phyloP scores from a whole-genome alignment of 2,329 filamentous ascomycete genomes.

The Botrytis cinerea region DNA sequence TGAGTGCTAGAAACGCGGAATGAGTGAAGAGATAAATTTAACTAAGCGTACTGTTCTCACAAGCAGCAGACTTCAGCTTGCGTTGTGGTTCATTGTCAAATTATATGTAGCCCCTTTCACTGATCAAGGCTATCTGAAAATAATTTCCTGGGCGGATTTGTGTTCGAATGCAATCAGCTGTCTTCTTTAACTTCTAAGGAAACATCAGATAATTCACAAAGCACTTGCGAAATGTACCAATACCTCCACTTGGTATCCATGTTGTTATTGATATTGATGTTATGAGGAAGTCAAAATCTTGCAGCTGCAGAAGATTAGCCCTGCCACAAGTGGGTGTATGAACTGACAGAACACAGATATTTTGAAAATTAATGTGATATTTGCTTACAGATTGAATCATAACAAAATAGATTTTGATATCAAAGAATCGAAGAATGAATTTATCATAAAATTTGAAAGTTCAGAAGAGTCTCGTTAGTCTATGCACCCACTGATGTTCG shows the following conservation, averaged over 20 bases:
- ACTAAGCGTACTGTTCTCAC: accelerated
- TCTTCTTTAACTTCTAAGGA: accelerated
- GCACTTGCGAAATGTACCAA: background rate
- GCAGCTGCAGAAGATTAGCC: background rate
- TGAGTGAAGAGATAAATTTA: background rate
- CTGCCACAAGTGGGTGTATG: background rate
- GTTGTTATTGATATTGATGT: background rate
- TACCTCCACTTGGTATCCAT: background rate
- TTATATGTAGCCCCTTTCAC: background rate
- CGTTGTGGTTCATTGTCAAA: background rate
- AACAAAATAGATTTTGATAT: accelerated
- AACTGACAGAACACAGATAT: background rate
- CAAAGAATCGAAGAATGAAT: background rate
- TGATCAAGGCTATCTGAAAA: background rate
- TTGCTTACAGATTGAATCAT: accelerated
- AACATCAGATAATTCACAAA: background rate
- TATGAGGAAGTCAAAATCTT: background rate
- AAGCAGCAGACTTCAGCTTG: background rate
- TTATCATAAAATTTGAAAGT: background rate
- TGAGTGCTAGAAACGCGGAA: background rate
- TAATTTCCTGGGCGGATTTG: background rate
- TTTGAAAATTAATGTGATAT: accelerated
- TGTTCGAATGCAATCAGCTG: background rate
- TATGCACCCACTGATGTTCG: background rate
- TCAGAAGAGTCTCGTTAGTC: background rate